Evolutionary conservation across 306 rosid genomes (phyloP), one percentile per base, ranked within the genome.

Genomic region (Vigna radiata): DNA sequence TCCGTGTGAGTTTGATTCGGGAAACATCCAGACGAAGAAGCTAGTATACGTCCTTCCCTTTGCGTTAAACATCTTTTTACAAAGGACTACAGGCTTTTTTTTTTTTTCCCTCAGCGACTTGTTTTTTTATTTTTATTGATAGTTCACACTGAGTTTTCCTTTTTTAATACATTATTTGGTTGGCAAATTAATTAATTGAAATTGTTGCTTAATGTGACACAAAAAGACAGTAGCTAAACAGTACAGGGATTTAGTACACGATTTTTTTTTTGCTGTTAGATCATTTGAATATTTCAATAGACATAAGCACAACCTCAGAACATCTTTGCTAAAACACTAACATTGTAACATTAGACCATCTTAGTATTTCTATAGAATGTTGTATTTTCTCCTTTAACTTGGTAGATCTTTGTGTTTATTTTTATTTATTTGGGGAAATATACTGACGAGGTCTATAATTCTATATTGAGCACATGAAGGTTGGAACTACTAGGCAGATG

Each of bases 401-500:
- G 63, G 53, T n/a, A 21, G 56, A 15, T 70, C 41, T 52, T 70
- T 72, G 67, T 52, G 59, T 62, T 1, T 52, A 36, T 78, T 75
- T 68, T 52, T 7, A 62, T 61, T 43, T 72, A 52, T 65, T 70
- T 79, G 68, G 63, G 41, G 50, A 84, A 68, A 44, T 18, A 10
- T 75, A 18, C 54, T 85, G 36, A 85, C 87, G 61, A 76, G 23
- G 65, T 77, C 59, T 56, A 76, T 61, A 72, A 72, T 76, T 76
- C 76, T 49, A 50, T 63, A 50, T 81, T 84, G 86, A 41, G 75
- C 75, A 19, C 77, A 33, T 89, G 85, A 82, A 95, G 99, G 96
- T 91, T 70, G 97, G 99, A 85, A 84, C 78, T 72, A 95, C 97
- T 37, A 92, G 99, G 82, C 86, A 82, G 78, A 87, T 72, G 83